Percentiles rank a stretch among this genome's conserved stretches.
These are phyloP conservation scores for Fusarium sp. DNA, from an alignment of 2,329 filamentous ascomycete species.

Conservation along the genomic window DNA sequence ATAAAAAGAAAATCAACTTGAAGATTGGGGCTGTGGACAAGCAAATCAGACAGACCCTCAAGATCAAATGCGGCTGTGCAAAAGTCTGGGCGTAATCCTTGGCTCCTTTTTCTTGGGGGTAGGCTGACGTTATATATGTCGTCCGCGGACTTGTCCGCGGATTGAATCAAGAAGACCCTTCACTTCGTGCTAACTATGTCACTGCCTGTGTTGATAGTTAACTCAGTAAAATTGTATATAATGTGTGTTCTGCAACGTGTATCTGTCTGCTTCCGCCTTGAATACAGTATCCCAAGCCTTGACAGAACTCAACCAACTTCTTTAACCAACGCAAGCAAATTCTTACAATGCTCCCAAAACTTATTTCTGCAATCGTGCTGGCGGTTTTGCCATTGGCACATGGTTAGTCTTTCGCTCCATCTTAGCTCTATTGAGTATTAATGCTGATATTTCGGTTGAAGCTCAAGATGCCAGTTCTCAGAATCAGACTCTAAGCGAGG, in stretches of 20 bases:
- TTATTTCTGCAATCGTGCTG: neutral
- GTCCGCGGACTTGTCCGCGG: neutral
- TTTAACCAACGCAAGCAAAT: neutral
- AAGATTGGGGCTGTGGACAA: neutral
- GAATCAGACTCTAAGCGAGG: neutral
- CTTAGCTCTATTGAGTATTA: neutral
- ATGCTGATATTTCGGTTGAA: neutral
- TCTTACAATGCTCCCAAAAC: neutral
- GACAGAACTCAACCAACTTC: neutral
- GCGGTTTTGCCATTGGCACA: neutral
- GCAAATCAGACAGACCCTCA: too few relatives aligned
- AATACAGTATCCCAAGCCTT: neutral
- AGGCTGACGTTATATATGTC: neutral
- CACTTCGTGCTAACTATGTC: neutral
- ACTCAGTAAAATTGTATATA: neutral
- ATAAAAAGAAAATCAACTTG: neutral
- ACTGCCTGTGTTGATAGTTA: neutral
- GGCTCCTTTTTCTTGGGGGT: neutral
- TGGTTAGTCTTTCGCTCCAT: neutral
- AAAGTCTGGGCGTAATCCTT: neutral
- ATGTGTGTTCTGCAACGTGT: neutral
- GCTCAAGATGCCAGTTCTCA: neutral
- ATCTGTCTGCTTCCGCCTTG: neutral
- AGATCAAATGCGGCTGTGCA: neutral
- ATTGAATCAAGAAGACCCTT: neutral